Evolutionary conservation across 108 stramenopile species (phyloP).

Genomic region (Cyclotella kingstonii): DNA sequence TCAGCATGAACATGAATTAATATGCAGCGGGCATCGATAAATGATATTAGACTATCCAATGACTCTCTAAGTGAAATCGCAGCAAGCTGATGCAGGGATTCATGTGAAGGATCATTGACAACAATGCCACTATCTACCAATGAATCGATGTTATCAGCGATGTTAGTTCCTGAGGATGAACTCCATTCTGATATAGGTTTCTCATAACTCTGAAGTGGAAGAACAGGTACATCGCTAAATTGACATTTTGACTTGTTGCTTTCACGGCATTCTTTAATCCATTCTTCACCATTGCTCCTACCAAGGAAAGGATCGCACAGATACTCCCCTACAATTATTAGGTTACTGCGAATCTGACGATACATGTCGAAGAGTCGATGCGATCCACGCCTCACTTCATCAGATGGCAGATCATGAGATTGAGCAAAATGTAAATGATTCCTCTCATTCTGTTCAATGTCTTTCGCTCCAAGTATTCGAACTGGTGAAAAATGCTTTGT

Average conservation of each 20-base stretch:
- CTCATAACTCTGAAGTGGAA: too few relatives aligned
- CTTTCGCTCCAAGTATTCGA: too few relatives aligned
- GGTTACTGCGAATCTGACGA: conserved; percentile 27
- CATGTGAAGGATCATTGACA: background rate
- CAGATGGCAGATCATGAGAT: background rate
- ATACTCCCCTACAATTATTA: conserved; percentile 41
- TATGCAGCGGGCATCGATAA: conserved; percentile 28
- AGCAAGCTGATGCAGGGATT: conserved; percentile 7
- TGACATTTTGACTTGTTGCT: too few relatives aligned
- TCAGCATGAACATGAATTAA: conserved; percentile 32
- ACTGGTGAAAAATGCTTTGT: too few relatives aligned
- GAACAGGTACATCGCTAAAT: too few relatives aligned
- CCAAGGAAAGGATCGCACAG: conserved; percentile 38
- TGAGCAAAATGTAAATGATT: too few relatives aligned
- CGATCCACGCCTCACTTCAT: conserved; percentile 18
- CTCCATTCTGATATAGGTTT: too few relatives aligned
- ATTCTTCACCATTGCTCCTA: too few relatives aligned
- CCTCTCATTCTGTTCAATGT: background rate
- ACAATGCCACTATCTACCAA: background rate
- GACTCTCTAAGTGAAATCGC: conserved; percentile 30
- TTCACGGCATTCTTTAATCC: too few relatives aligned
- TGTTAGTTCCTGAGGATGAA: background rate
- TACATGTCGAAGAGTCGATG: conserved; percentile 34
- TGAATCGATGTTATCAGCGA: background rate
- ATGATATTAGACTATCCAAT: conserved; percentile 28